Base-by-base conservation (phyloP, 2,329 filamentous ascomycete genomes). In the Westerdykella aurantiaca region DNA sequence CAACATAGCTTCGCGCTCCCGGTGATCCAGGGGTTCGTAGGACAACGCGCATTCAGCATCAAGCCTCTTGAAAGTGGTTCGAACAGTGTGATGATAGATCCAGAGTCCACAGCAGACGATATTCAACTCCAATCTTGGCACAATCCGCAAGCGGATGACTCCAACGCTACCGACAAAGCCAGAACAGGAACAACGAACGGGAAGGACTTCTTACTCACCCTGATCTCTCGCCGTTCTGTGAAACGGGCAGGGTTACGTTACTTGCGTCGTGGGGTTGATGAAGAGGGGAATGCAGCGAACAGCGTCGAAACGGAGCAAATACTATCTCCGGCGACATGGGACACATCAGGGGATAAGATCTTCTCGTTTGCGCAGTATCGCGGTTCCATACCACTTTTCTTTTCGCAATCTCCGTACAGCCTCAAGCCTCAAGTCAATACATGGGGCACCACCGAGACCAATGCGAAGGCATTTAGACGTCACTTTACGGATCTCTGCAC, bases 231-330 rank as follows among this genome's bases (percentile, higher is more conserved):
- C 41, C 79, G 93, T 23, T 95, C 89, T 1, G 80, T 85, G 17
- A 86, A 91, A 57, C 80, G 93, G 34, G 89, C 91, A 16, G 93
- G 93, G 2, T 71, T 97, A 22, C 81, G 93, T 42, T 98, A 98
- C 67, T 75, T 96, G 3, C 84, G 93, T 9, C 83, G 93, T 21
- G 93, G 93, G 6, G 80, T 95, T 17, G 89, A 98, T 55, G 89
- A 97, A 46, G 81, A 90, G 46, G 93, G 93, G 0, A 83, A 86
- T 56, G 82, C 86, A 4, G 93, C 93, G 14, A 98, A 98, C 60
- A 83, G 77, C 22, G 91, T 97, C 16, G 93, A 98, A 70, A 95
- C 91, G 0, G 93, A 98, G 63, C 93, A 98, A 66, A 85, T 98
- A 9, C 74, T 98, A 2, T 93, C 88, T 0, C 78, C 79, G 0